phyloP scores from a whole-genome alignment of 257 asterid species.

The Solanum okadae region DNA sequence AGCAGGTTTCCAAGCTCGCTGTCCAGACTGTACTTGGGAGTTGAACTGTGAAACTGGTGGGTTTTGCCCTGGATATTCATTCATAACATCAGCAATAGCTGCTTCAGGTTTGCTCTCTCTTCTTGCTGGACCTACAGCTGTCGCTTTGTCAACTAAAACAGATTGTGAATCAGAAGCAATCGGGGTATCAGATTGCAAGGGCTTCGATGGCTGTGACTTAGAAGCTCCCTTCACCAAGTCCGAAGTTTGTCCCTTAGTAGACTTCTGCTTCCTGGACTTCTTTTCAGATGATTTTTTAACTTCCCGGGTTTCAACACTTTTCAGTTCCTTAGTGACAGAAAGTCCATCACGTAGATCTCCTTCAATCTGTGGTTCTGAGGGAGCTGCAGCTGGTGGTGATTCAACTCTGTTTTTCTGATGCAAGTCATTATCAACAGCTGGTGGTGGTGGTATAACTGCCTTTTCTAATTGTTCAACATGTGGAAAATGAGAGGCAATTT shows the following conservation, averaged over 20 bases:
- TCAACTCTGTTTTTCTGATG: constrained; percentile 14
- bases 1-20: constrained; percentile 94
- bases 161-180: constrained; percentile 8
- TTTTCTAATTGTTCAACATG: constrained; percentile 21
- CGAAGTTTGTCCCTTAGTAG: constrained; percentile 43
- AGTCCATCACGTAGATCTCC: constrained; percentile 28
- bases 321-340: constrained; percentile 36
- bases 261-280: constrained; percentile 81
- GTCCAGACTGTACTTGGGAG: constrained; percentile 31
- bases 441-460: constrained; percentile 15
- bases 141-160: constrained; percentile 22
- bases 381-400: constrained; percentile 14
- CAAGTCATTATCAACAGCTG: constrained; percentile 12
- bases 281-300: constrained; percentile 60
- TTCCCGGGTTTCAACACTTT: constrained; percentile 37
- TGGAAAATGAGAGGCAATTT: constrained; percentile 14
- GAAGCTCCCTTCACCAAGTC: constrained; percentile 34
- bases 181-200: constrained; percentile 29
- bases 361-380: constrained; percentile 18
- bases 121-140: constrained; percentile 25
- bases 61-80: constrained; percentile 16
- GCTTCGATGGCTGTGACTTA: constrained; percentile 38
- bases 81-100: constrained; percentile 16
- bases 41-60: constrained; percentile 17
- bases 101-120: constrained; percentile 22